Evolutionary conservation across 129 eudicot genomes (phyloP), one percentile per base, ranked within the genome.

Genomic region (Kitagawia praeruptora): DNA sequence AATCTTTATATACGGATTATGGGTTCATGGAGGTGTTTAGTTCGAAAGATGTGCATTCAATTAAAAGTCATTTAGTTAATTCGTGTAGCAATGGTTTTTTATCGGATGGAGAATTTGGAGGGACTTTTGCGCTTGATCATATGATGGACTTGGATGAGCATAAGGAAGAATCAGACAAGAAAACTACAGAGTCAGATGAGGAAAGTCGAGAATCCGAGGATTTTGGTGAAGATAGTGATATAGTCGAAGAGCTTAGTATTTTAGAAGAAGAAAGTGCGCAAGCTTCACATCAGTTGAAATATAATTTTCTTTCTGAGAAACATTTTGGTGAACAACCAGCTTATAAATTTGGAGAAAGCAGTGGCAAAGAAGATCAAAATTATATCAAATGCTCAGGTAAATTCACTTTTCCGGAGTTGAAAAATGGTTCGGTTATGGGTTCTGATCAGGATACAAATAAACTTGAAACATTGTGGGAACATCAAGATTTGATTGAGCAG

Each of bases 381-480:
- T 4, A 27, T 16, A n/a, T 44, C 18, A 42, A 73, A 10, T 13
- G 49, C 25, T 38, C 47, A 40, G 48, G 25, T 71, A 56, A 79
- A 63, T 63, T 31, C 73, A 81, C 69, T 70, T 85, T 75, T n/a
- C 27, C 28, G 1, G 58, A 54, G 25, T 83, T 69, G 47, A 86
- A 88, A 64, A 85, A 79, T 72, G 48, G 53, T 6, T 34, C 80
- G 5, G 77, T 37, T 44, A 81, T 80, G 58, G 86, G 87, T 40
- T 89, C 85, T 46, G 92, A 31, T 67, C 40, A 84, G 80, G 89
- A 88, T 39, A 8, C 82, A 46, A 88, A 84, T 66, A 86, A 87
- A 81, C 79, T 95, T 87, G 99, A 96, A 82, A 81, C 90, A 54
- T 76, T 90, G 44, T 96, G 99, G 99, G 99, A 96, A 85, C 99